phyloP scores from a whole-genome alignment of 345 rosid species.

The Pelargonium nanum region DNA sequence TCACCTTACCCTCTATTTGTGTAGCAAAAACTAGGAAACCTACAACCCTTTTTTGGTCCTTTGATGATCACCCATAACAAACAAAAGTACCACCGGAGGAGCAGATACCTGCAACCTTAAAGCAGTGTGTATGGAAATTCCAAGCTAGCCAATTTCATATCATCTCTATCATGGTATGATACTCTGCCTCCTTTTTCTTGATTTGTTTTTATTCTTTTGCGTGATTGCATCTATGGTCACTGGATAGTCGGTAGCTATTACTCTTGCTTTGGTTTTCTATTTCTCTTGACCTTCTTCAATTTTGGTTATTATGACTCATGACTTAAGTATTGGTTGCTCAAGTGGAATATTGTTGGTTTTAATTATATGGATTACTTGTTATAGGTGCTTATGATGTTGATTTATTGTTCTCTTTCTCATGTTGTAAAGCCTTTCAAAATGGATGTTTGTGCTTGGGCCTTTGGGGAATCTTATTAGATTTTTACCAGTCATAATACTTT shows the following conservation, averaged over 20 bases:
- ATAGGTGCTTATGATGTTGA: no score
- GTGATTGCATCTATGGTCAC: background rate
- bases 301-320: no score
- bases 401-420: no score
- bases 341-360: no score
- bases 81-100: slow-evolving; percentile 10
- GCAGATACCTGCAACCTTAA: background rate
- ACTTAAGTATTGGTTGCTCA: no score
- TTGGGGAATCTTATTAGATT: background rate
- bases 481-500: background rate
- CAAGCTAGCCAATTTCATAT: background rate
- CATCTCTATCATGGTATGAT: background rate
- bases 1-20: slow-evolving; percentile 7
- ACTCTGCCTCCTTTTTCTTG: background rate
- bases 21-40: slow-evolving; percentile 9
- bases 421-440: no score
- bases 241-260: no score
- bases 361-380: no score
- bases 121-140: background rate
- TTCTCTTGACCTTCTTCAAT: no score
- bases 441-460: no score
- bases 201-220: background rate
- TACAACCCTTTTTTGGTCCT: slow-evolving; percentile 7
- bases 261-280: no score
- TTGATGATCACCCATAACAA: slow-evolving; percentile 15